Evolutionary conservation across 2,329 filamentous ascomycete genomes (phyloP), one percentile per base, ranked within the genome.

Genomic region (Capronia coronata): DNA sequence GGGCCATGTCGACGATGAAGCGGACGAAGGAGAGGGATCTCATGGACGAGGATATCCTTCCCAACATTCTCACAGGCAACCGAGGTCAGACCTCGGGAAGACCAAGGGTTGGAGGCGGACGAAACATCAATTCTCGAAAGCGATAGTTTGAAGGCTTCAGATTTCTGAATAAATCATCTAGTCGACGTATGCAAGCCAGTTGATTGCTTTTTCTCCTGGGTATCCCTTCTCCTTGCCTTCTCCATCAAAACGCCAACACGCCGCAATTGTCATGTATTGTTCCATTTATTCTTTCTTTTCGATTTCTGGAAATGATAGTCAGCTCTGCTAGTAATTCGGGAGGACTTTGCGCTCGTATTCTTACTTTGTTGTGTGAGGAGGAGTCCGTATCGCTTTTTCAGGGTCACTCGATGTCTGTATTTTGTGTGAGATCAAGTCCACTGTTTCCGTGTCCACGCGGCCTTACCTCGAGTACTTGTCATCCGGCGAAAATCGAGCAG

Each of bases 31-130:
- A 86, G 65, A 83, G 80, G 63, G 88, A 95, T 68, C 70, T 95
- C 49, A 94, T 97, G 91, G 91, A 97, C 64, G 84, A 94, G 64
- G 91, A 98, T 68, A 94, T 90, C 65, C 69, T 97, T 56, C 93
- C 93, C 0, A 76, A 80, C 27, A 86, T 98, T 41, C 65, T 98
- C 63, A 93, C 82, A 1, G 93, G 93, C 0, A 82, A 90, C 62
- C 75, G 91, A 58, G 76, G 72, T 6, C 78, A 77, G 39, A 70
- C 70, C 3, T 78, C 79, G 1, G 85, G 84, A 0, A 83, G 80
- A 68, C 79, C 87, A 52, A 84, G 80, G 63, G 82, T 97, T 9
- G 93, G 93, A 7, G 89, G 87, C 9, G 93, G 93, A 7, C 80
- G 82, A 64, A 88, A 84, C 63, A 79, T 97, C 45, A 98, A 98